Evolutionary conservation across 2,329 filamentous ascomycete species (phyloP).

Genomic region (Xylaria sp.): DNA sequence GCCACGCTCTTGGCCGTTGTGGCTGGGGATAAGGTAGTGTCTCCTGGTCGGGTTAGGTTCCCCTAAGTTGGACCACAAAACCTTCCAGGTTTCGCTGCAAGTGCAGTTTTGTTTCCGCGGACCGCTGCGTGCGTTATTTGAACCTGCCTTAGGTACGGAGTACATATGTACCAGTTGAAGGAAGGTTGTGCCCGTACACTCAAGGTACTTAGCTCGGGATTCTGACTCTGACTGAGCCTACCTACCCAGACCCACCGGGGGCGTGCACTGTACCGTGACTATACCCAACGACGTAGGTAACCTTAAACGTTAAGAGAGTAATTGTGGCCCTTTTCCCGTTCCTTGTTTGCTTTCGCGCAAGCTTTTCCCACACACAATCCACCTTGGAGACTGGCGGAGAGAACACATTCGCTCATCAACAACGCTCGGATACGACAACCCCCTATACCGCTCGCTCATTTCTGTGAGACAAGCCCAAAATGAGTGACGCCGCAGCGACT

Average conservation of each 20-base stretch:
- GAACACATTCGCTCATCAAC: constrained; percentile 30
- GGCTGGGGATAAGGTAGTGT: background rate
- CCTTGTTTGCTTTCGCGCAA: constrained; percentile 25
- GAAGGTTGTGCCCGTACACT: background rate
- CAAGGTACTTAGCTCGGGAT: background rate
- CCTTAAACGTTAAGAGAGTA: background rate
- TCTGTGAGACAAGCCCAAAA: constrained; percentile 62
- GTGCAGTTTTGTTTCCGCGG: no score
- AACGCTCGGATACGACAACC: constrained; percentile 37
- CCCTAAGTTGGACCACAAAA: background rate
- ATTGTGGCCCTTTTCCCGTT: constrained; percentile 14
- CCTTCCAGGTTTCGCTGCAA: no score
- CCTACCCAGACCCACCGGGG: background rate
- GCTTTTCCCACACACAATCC: constrained; percentile 41
- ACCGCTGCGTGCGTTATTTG: no score
- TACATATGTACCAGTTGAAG: background rate
- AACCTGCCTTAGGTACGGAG: no score
- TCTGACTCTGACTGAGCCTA: background rate
- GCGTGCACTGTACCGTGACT: background rate
- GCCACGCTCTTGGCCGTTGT: background rate
- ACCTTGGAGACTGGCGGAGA: constrained; percentile 28
- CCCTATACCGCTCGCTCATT: constrained; percentile 40
- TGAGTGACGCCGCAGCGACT: constrained; percentile 87
- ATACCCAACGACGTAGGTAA: constrained; percentile 1
- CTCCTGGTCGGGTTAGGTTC: background rate